Evolutionary conservation across 169 alveolate genomes (phyloP).

Genomic region (Amoebophrya sp.): DNA sequence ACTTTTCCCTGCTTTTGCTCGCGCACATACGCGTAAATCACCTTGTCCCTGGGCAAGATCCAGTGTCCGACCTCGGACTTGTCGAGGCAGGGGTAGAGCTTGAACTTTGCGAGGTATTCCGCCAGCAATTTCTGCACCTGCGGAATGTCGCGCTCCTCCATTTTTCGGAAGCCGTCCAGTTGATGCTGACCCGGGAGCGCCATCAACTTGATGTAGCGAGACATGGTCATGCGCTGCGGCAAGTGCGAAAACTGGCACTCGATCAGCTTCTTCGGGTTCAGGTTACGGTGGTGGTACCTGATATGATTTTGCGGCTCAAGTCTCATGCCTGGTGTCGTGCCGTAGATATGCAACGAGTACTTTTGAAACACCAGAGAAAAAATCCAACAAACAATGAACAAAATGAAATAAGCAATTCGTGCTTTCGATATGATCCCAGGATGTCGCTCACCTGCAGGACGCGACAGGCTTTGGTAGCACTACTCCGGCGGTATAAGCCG

Average conservation of each 20-base stretch:
- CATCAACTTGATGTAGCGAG: not conserved
- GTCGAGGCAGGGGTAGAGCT: not conserved
- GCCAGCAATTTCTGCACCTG: not conserved
- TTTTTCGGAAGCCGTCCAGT: not conserved
- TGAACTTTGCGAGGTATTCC: not conserved
- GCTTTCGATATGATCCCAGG: too few species aligned
- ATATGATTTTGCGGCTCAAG: not conserved
- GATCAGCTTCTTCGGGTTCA: constrained; percentile 60
- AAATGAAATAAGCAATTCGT: not conserved
- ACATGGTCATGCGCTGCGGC: not conserved
- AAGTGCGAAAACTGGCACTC: constrained; percentile 46
- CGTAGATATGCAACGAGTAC: not conserved
- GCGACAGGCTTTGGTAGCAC: constrained; percentile 91
- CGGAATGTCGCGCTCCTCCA: not conserved
- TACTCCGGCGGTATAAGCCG: constrained; percentile 92
- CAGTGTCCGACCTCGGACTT: not conserved
- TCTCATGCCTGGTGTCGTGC: not conserved
- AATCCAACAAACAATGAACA: constrained; percentile 47
- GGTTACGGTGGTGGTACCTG: constrained; percentile 64
- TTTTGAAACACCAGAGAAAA: not conserved
- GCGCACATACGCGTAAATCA: not conserved
- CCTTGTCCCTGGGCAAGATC: not conserved
- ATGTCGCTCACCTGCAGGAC: constrained; percentile 59
- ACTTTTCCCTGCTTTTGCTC: constrained; percentile 43
- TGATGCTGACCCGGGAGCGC: not conserved